Evolutionary conservation across 2,329 filamentous ascomycete species (phyloP), one percentile per base, ranked within the genome.

Genomic region (Cucurbitaria berberidis): DNA sequence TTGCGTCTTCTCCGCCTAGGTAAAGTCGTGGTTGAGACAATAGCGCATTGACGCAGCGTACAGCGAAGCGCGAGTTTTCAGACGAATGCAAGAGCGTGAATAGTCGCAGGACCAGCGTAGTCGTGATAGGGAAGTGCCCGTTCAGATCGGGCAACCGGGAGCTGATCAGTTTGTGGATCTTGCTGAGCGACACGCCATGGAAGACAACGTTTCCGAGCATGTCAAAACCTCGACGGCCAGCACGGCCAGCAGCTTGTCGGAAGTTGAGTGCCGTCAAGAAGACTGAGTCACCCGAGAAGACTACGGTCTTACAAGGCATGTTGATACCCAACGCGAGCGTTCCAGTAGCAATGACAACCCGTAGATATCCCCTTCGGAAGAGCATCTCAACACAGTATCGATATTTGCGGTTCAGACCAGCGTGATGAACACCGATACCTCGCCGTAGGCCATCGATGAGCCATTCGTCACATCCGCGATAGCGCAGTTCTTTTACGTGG

Each of bases 141-240:
- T 85, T 87, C 0, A 93, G 80, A 55, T 90, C 88, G 0, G 89
- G 90, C 1, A 93, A 78, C 13, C 86, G 80, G 0, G 89, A 90
- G 51, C 88, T 90, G 66, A 93, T 84, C 45, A 93, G 81, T 45
- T 89, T 84, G 55, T 84, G 82, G 1, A 86, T 84, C 60, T 90
- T 87, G 38, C 82, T 77, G 7, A 76, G 70, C 0, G 82, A 76
- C 15, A 93, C 81, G 1, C 83, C 83, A 57, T 89, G 86, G 72
- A 93, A 93, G 1, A 93, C 87, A 1, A 93, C 87, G 64, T 93
- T 93, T 51, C 90, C 90, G 1, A 93, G 82, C 19, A 91, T 77
- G 68, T 93, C 90, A 57, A 93, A 93, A 1, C 90, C 90, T 76
- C 90, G 84, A 73, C 90, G 86, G 60, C 90, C 90, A 27, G 90